phyloP scores from a whole-genome alignment of 352 stramenopile genomes.

The Pythium rhizo-oryzae region DNA sequence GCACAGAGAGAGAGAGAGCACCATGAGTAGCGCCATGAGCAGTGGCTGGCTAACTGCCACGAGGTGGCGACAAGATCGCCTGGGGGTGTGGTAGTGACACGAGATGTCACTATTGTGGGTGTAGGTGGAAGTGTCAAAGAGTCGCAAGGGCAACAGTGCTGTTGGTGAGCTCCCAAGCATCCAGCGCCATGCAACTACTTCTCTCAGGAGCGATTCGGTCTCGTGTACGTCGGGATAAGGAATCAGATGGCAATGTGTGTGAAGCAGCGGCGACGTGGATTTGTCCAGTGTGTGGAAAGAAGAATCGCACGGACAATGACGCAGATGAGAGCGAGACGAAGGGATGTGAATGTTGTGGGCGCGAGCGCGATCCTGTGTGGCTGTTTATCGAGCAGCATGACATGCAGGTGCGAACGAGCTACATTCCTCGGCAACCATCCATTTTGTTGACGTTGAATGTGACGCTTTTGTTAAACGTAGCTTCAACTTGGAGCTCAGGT shows the following conservation, averaged over 20 bases:
- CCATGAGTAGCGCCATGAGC: too few species aligned
- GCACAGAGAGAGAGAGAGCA: too few species aligned
- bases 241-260: background rate
- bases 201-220: constrained; percentile 4
- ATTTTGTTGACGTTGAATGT: too few species aligned
- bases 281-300: constrained; percentile 21
- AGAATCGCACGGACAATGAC: constrained; percentile 1
- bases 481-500: constrained; percentile 9
- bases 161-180: background rate
- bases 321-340: background rate
- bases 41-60: background rate
- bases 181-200: constrained; percentile 7
- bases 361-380: constrained; percentile 21
- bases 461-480: background rate
- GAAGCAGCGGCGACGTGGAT: constrained; percentile 7
- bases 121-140: background rate
- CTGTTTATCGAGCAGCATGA: constrained; percentile 6
- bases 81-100: background rate
- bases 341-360: constrained; percentile 12
- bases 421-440: too few species aligned
- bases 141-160: constrained; percentile 1
- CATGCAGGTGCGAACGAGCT: constrained; percentile 3
- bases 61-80: background rate
- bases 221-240: background rate
- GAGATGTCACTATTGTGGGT: background rate